Evolutionary conservation across 345 rosid species (phyloP).

Genomic region (Microcos paniculata): DNA sequence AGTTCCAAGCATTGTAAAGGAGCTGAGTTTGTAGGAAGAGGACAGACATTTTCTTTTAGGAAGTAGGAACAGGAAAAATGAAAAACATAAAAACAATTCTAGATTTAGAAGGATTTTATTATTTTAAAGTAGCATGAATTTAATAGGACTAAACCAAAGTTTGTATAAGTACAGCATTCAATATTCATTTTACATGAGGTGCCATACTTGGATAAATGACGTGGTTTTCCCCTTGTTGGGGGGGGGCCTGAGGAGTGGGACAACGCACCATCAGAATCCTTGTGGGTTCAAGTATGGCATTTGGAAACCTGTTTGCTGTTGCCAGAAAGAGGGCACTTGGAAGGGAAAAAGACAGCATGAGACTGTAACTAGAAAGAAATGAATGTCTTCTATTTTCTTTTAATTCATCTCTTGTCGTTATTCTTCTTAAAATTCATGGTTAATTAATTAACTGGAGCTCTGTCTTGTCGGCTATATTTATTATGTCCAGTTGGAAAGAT

Average conservation of each 20-base stretch:
- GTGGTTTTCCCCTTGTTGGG: background rate
- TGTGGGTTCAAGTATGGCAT: background rate
- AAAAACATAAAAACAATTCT: background rate
- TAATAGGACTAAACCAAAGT: too few species aligned
- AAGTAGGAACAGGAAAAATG: background rate
- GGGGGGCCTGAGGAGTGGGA: too few species aligned
- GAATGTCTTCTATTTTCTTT: background rate
- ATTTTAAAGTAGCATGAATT: too few species aligned
- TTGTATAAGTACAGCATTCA: too few species aligned
- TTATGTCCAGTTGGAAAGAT: slow-evolving; percentile 22
- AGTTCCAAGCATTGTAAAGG: background rate
- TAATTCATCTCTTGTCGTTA: background rate
- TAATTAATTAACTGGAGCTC: too few species aligned
- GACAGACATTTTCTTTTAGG: background rate
- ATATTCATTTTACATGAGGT: background rate
- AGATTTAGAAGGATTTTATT: background rate
- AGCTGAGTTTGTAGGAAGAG: background rate
- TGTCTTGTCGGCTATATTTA: background rate
- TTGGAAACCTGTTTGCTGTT: too few species aligned
- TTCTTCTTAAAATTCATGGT: background rate
- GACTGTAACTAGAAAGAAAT: background rate
- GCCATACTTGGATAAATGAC: background rate
- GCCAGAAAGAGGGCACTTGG: background rate
- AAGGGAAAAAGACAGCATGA: background rate
- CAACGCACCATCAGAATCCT: background rate